These are phyloP conservation scores for Fusarium transvaalense DNA, from an alignment of 2,329 filamentous ascomycete genomes.

Conservation along the genomic window DNA sequence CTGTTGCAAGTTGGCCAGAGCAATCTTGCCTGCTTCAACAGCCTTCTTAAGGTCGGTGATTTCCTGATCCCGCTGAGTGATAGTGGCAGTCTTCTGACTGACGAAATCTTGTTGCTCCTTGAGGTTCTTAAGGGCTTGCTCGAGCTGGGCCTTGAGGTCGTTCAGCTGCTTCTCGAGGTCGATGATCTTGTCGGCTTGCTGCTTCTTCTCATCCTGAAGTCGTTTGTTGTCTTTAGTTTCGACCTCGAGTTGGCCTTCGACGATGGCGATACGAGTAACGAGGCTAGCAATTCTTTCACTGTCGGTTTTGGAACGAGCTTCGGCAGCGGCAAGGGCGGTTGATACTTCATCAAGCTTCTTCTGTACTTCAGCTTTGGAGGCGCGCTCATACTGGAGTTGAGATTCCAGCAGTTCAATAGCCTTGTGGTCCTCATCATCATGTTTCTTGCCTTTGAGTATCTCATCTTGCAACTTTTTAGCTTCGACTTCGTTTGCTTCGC, in stretches of 20 bases:
- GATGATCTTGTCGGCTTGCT: background rate
- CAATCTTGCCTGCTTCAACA: background rate
- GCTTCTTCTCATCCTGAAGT: background rate
- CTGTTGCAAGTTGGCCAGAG: background rate
- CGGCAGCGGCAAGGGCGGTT: background rate
- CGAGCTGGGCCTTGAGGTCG: background rate
- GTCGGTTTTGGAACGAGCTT: background rate
- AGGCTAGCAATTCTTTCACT: background rate
- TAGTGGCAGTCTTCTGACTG: background rate
- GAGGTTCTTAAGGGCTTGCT: background rate
- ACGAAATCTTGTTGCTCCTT: background rate
- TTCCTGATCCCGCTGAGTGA: background rate
- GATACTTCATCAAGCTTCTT: background rate
- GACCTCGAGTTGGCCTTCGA: conserved; percentile 1
- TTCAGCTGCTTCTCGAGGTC: background rate
- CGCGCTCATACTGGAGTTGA: conserved; percentile 3
- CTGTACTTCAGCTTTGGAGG: conserved; percentile 1
- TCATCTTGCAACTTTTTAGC: background rate
- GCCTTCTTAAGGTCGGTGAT: background rate
- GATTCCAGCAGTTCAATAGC: background rate
- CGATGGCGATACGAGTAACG: background rate
- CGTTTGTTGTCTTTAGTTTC: background rate
- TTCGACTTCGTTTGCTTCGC: background rate
- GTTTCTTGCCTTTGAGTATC: background rate
- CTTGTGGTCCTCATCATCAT: conserved; percentile 1